Base-by-base conservation (phyloP, 208 protist genomes). In the Wallacemonas sp. region DNA sequence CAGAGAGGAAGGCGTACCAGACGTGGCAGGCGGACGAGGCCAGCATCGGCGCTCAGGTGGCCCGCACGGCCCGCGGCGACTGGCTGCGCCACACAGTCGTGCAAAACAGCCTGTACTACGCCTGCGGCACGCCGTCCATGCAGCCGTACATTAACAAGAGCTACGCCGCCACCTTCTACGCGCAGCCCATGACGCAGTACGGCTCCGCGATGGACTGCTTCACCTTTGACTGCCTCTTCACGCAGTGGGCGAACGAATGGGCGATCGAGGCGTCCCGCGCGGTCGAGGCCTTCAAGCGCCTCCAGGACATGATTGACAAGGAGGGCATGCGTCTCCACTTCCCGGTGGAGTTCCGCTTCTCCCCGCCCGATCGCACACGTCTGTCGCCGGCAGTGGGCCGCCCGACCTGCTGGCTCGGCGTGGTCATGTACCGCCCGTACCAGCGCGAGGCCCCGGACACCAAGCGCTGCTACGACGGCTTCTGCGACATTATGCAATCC, bases 321-420 rank as follows among this genome's bases (percentile, higher is more conserved):
- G 64, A 89, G 23, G 71, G 79, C 14, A 44, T 91, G 62, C 70
- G 77, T 11, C 66, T 92, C 4, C 83, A 95, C 74, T 95, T 95
- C 63, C 89, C 89, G 2, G 81, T 95, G n/a, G 89, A 94, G 54
- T 87, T 94, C 38, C 78, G 89, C 64, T 94, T 94, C 66, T 78
- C 74, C 0, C 77, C 72, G 23, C 61, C 71, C 0, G 89, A 94
- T 50, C 45, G 38, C 39, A 81, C 79, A 2, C 79, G 76, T 63
- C 66, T 95, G 67, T 89, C 82, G 2, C 89, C 89, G 1, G 77
- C 77, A 0, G 62, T 74, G 38, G 84, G 79, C 2, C 77, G 86
- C 11, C 59, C 67, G 10, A 92, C 82, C 33, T 95, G 89, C 68
- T 95, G 86, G 84, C 82, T 95, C 39, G 89, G 89, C 10, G 77